phyloP scores from a whole-genome alignment of 345 rosid genomes.

The Turritis glabra region DNA sequence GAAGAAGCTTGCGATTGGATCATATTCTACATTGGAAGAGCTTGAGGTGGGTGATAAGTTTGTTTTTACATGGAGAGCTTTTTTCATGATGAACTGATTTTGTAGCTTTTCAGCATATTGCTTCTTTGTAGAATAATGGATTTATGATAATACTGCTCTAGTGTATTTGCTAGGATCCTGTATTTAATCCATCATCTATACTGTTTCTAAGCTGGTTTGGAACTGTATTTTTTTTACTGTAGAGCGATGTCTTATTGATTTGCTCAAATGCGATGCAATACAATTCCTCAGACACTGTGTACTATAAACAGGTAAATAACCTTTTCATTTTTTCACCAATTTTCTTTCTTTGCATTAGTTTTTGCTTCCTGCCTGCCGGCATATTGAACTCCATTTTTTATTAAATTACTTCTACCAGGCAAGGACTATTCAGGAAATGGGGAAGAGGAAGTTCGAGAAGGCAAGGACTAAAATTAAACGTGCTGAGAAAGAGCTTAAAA shows the following conservation, averaged over 20 bases:
- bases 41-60: conserved; percentile 60
- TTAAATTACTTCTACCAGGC: conserved; percentile 50
- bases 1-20: conserved; percentile 74
- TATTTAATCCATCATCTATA: neutral
- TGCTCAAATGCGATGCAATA: conserved; percentile 91
- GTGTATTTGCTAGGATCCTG: neutral
- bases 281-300: conserved; percentile 71
- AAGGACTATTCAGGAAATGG: conserved; percentile 70
- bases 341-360: neutral
- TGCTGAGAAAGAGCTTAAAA: conserved; percentile 54
- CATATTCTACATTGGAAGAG: conserved; percentile 62
- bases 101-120: conserved; percentile 18
- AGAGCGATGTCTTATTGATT: conserved; percentile 73
- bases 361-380: neutral
- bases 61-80: conserved; percentile 6
- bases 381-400: neutral
- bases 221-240: conserved; percentile 45
- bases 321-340: conserved; percentile 17
- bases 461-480: conserved; percentile 53
- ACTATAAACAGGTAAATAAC: conserved; percentile 65
- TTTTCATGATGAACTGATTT: conserved; percentile 7
- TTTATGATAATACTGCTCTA: neutral
- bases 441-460: conserved; percentile 68
- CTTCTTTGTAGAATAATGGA: conserved; percentile 1
- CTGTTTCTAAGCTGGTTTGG: conserved; percentile 50